Conservation (phyloP, 2,329 filamentous ascomycete genomes). For the Sphaerulina populicola region DNA sequence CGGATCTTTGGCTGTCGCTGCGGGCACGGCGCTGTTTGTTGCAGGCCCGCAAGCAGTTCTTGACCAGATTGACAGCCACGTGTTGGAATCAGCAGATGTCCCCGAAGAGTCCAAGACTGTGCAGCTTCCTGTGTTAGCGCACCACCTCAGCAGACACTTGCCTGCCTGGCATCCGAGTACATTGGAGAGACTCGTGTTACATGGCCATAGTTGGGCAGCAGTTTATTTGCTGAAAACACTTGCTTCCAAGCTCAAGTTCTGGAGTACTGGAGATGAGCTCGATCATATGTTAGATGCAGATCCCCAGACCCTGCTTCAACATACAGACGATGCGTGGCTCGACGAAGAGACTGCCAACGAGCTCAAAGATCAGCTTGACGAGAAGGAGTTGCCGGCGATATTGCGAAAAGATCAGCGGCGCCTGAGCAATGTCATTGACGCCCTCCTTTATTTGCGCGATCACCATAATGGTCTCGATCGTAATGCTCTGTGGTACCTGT, state of each 20-base stretch:
- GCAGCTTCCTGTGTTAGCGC: slow-evolving; percentile 13
- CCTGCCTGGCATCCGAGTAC: slow-evolving; percentile 91
- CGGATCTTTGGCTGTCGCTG: slow-evolving; percentile 76
- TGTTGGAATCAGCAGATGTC: slow-evolving; percentile 15
- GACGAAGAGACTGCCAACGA: slow-evolving; percentile 20
- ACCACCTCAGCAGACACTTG: slow-evolving; percentile 66
- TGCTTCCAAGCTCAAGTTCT: slow-evolving; percentile 70
- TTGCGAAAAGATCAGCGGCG: slow-evolving; percentile 23
- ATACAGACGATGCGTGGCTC: slow-evolving; percentile 25
- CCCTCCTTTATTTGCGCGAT: slow-evolving; percentile 23
- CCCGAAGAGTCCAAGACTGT: neutral
- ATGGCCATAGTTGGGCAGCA: slow-evolving; percentile 65
- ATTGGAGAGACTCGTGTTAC: slow-evolving; percentile 73
- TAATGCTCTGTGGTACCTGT: slow-evolving; percentile 28
- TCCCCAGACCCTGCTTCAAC: slow-evolving; percentile 5
- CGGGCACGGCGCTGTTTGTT: slow-evolving; percentile 84
- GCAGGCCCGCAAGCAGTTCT: slow-evolving; percentile 67
- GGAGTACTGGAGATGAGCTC: slow-evolving; percentile 68
- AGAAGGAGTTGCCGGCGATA: slow-evolving; percentile 42
- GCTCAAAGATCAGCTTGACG: slow-evolving; percentile 32
- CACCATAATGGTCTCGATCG: slow-evolving; percentile 25
- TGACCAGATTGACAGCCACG: slow-evolving; percentile 46
- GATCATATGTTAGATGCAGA: slow-evolving; percentile 59
- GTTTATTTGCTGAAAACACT: slow-evolving; percentile 65
- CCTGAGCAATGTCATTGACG: slow-evolving; percentile 23